Evolutionary conservation across 495 filamentous ascomycete species (phyloP).

Genomic region (Amorphotheca resinae): DNA sequence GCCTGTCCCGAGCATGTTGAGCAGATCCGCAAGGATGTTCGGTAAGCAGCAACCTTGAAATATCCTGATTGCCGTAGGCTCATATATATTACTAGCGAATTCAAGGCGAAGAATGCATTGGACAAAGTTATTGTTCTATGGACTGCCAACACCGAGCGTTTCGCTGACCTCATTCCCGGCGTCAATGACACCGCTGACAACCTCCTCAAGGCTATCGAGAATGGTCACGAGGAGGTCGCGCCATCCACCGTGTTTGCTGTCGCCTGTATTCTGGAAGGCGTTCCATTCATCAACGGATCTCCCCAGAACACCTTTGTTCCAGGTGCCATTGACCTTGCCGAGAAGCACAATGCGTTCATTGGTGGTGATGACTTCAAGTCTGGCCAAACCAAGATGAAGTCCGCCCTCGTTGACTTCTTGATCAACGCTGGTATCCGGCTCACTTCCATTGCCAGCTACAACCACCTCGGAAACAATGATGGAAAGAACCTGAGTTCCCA

Average conservation of each 20-base stretch:
- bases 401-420: conserved; percentile 93
- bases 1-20: conserved; percentile 79
- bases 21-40: conserved; percentile 88
- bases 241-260: conserved; percentile 95
- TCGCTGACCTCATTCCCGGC: conserved; percentile 72
- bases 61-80: conserved; percentile 1
- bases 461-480: conserved; percentile 98
- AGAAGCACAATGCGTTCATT: conserved; percentile 78
- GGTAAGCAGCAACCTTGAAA: conserved; percentile 36
- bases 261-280: conserved; percentile 77
- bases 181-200: conserved; percentile 97
- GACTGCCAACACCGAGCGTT: conserved; percentile 99
- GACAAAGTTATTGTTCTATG: conserved; percentile 97
- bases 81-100: conserved; percentile 46
- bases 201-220: conserved; percentile 72
- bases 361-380: conserved; percentile 99
- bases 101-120: conserved; percentile 73
- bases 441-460: conserved; percentile 97
- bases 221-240: conserved; percentile 75
- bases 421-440: conserved; percentile 98
- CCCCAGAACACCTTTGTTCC: conserved; percentile 99
- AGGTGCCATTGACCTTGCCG: conserved; percentile 80
- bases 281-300: conserved; percentile 98
- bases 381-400: conserved; percentile 99
- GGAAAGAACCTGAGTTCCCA: conserved; percentile 97